phyloP scores from a whole-genome alignment of 1,284 basidiomycete species.

The Boletus semigastroideus region DNA sequence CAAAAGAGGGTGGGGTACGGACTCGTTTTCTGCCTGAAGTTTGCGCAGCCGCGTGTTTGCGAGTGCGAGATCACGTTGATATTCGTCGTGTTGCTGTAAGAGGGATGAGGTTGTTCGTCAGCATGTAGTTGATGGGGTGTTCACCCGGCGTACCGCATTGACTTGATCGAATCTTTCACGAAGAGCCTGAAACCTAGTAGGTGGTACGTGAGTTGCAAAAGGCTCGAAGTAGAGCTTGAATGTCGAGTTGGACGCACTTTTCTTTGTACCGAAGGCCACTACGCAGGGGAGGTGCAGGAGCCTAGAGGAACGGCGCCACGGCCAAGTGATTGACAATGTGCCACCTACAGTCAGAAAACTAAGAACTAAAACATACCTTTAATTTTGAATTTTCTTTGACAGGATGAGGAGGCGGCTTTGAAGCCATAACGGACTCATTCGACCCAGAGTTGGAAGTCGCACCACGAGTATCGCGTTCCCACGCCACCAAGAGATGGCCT shows the following conservation, averaged over 20 bases:
- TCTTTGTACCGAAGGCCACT: conserved; percentile 32
- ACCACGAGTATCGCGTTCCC: not conserved
- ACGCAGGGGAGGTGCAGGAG: conserved; percentile 19
- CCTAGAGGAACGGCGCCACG: conserved; percentile 1
- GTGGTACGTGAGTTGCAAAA: not conserved
- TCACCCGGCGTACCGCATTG: conserved; percentile 39
- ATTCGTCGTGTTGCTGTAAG: conserved; percentile 42
- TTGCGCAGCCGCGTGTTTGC: conserved; percentile 51
- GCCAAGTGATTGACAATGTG: not conserved
- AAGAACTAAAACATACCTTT: conserved; percentile 23
- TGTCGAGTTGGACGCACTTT: conserved; percentile 21
- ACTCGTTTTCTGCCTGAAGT: conserved; percentile 63
- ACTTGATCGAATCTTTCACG: conserved; percentile 56
- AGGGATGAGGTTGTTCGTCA: not conserved
- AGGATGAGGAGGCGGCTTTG: conserved; percentile 13
- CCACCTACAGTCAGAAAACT: not conserved
- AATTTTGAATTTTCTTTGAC: conserved; percentile 23
- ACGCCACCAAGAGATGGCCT: not conserved
- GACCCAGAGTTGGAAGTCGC: too few species aligned
- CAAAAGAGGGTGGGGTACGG: not conserved
- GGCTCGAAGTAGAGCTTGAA: not conserved
- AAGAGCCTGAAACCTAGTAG: conserved; percentile 51
- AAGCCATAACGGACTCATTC: conserved; percentile 14
- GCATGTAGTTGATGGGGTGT: not conserved
- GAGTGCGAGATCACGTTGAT: conserved; percentile 45